Evolutionary conservation across 257 asterid genomes (phyloP).

Genomic region (Cinchona pubescens): DNA sequence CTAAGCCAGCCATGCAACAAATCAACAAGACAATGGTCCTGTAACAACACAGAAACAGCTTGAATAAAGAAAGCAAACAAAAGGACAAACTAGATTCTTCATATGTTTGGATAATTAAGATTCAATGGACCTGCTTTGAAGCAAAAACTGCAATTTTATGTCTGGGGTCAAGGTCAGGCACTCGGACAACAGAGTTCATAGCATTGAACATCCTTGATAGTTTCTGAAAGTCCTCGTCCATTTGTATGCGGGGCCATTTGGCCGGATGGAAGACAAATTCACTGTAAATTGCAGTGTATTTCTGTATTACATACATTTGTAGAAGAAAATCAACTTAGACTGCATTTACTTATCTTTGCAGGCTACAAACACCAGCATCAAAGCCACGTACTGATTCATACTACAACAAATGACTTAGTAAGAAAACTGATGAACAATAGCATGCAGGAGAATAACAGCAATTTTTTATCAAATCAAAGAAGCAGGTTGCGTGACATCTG

Average conservation of each 20-base stretch:
- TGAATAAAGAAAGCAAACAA: not conserved
- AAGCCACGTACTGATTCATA: not conserved
- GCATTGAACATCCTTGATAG: slow-evolving; percentile 70
- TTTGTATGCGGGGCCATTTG: slow-evolving; percentile 73
- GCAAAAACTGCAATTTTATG: slow-evolving; percentile 76
- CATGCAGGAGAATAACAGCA: no score
- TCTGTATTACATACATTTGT: slow-evolving; percentile 16
- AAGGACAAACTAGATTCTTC: slow-evolving; percentile 4
- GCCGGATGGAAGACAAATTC: slow-evolving; percentile 81
- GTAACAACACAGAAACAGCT: slow-evolving; percentile 16
- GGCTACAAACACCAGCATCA: not conserved
- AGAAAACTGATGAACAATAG: not conserved
- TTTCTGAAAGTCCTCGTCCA: slow-evolving; percentile 74
- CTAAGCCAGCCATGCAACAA: slow-evolving; percentile 90
- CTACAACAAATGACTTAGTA: not conserved
- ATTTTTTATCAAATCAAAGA: not conserved
- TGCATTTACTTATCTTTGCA: not conserved
- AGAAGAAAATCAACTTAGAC: slow-evolving; percentile 11
- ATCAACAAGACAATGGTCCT: slow-evolving; percentile 95
- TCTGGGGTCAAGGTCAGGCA: slow-evolving; percentile 71
- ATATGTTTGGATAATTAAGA: not conserved
- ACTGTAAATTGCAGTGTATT: slow-evolving; percentile 49
- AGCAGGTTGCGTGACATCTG: not conserved
- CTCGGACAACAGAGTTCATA: slow-evolving; percentile 69
- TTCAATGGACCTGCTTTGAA: slow-evolving; percentile 69